Evolutionary conservation across 257 asterid species (phyloP).

Genomic region (Primulina eburnea): DNA sequence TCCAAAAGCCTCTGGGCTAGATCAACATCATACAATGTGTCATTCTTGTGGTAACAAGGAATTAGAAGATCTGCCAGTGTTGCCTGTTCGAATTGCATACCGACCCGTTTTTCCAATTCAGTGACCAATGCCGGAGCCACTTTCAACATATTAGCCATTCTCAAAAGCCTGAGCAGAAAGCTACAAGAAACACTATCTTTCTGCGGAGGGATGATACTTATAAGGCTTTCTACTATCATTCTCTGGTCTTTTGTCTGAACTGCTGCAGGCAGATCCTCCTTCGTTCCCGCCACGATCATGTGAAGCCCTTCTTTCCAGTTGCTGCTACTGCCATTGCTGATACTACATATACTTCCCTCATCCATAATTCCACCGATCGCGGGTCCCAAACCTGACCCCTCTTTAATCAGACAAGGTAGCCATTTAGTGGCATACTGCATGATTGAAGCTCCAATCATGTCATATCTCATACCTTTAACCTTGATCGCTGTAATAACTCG

Average conservation of each 20-base stretch:
- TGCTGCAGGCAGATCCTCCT: slow-evolving; percentile 54
- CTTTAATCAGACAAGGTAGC: slow-evolving; percentile 71
- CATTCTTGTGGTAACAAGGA: slow-evolving; percentile 62
- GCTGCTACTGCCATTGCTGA: slow-evolving; percentile 23
- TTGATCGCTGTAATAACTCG: slow-evolving; percentile 81
- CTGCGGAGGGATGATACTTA: slow-evolving; percentile 89
- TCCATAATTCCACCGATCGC: slow-evolving; percentile 17
- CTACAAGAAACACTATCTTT: slow-evolving; percentile 78
- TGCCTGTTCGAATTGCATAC: slow-evolving; percentile 95
- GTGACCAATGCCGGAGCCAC: slow-evolving; percentile 86
- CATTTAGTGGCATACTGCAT: slow-evolving; percentile 76
- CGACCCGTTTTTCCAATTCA: slow-evolving; percentile 86
- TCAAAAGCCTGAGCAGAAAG: slow-evolving; percentile 67
- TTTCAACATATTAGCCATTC: slow-evolving; percentile 77
- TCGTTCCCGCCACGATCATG: slow-evolving; percentile 62
- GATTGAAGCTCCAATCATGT: slow-evolving; percentile 70
- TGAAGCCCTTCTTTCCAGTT: slow-evolving; percentile 85
- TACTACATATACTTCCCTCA: slow-evolving; percentile 38
- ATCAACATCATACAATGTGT: slow-evolving; percentile 75
- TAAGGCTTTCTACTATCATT: slow-evolving; percentile 81
- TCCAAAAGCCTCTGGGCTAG: slow-evolving; percentile 89
- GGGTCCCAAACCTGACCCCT: slow-evolving; percentile 29
- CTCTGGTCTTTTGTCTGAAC: slow-evolving; percentile 75
- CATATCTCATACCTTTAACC: slow-evolving; percentile 88
- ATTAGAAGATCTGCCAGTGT: slow-evolving; percentile 68